Evolutionary conservation across 23 red algal genomes (phyloP).

Genomic region (Agarophyton chilense): DNA sequence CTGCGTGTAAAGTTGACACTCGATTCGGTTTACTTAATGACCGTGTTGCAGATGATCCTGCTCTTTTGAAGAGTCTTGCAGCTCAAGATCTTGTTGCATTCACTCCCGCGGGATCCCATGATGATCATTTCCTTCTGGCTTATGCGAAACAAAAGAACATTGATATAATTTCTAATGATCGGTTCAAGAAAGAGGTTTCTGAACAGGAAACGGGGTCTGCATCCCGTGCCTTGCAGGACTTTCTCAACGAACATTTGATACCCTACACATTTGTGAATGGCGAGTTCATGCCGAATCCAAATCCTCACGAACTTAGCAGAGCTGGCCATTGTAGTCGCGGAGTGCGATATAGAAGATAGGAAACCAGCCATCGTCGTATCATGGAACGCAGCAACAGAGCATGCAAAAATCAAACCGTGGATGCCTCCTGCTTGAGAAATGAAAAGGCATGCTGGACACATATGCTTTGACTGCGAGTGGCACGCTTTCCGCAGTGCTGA

Average conservation of each 20-base stretch:
- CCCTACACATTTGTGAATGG: conserved; percentile 30
- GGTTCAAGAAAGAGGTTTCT: conserved; percentile 26
- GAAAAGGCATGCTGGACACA: too few species aligned
- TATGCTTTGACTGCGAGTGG: too few species aligned
- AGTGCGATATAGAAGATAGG: background rate
- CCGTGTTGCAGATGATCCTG: conserved; percentile 12
- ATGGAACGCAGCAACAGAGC: too few species aligned
- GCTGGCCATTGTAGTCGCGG: conserved; percentile 6
- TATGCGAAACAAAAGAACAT: conserved; percentile 42
- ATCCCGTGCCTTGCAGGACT: background rate
- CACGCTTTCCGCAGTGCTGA: too few species aligned
- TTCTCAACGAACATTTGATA: conserved; percentile 34
- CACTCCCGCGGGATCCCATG: conserved; percentile 34
- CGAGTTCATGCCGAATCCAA: conserved; percentile 49
- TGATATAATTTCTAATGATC: conserved; percentile 53
- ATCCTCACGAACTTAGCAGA: conserved; percentile 12
- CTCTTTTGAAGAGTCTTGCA: background rate
- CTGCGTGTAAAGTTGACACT: conserved; percentile 20
- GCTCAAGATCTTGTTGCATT: conserved; percentile 4
- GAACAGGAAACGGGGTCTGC: background rate
- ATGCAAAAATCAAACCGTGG: too few species aligned
- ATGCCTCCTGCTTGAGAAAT: too few species aligned
- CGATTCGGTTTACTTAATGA: background rate
- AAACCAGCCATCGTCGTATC: background rate
- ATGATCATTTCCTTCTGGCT: conserved; percentile 31